Evolutionary conservation across 495 filamentous ascomycete genomes (phyloP).

Genomic region (Neurospora sp.): DNA sequence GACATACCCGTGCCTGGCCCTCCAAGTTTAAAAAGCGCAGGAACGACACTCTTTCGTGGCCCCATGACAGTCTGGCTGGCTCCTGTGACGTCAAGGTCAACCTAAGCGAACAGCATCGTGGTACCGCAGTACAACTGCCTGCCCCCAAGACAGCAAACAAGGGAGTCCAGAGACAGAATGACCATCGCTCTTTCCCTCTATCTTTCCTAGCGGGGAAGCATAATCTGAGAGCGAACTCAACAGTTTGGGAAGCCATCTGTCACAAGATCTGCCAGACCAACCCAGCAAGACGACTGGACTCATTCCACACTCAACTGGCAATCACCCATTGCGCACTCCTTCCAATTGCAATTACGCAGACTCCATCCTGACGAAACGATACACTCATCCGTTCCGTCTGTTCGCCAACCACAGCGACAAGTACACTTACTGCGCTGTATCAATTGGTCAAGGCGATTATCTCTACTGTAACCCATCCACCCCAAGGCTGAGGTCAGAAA

Average conservation of each 20-base stretch:
- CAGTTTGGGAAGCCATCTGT: neutral
- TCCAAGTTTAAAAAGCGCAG: neutral
- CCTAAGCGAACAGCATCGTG: neutral
- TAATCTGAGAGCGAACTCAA: neutral
- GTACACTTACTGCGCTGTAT: neutral
- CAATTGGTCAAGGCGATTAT: neutral
- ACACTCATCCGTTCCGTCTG: neutral
- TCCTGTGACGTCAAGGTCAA: neutral
- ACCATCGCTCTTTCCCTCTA: neutral
- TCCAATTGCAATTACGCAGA: neutral
- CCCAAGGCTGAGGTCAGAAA: neutral
- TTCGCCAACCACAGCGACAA: neutral
- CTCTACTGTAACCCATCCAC: neutral
- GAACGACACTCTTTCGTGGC: neutral
- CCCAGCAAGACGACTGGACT: neutral
- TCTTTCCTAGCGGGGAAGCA: neutral
- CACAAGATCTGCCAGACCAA: neutral
- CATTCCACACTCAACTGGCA: neutral
- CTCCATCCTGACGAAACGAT: neutral
- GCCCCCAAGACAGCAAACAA: neutral
- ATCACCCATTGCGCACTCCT: neutral
- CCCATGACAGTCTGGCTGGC: neutral
- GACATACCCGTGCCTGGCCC: neutral
- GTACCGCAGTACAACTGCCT: neutral
- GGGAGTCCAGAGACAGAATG: neutral